Evolutionary conservation across 2,329 filamentous ascomycete genomes (phyloP).

Genomic region (Hypoxylon sp.): DNA sequence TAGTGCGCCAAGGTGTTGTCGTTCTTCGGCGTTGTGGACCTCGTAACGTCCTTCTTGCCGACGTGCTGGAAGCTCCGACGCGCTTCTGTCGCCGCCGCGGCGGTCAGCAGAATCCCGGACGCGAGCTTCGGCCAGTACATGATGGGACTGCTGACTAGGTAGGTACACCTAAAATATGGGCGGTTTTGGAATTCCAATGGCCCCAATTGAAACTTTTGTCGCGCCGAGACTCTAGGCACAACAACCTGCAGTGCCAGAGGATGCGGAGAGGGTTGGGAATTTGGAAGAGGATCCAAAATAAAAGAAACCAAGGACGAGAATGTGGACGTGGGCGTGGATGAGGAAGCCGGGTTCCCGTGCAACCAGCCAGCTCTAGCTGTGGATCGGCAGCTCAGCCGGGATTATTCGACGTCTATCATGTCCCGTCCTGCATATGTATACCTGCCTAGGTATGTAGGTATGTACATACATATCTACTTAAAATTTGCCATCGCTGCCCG

Average conservation of each 20-base stretch:
- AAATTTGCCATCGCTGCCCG: conserved; percentile 4
- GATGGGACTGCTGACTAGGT: neutral
- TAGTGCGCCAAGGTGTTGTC: conserved; percentile 44
- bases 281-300: conserved; percentile 24
- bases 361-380: conserved; percentile 8
- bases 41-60: conserved; percentile 49
- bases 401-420: neutral
- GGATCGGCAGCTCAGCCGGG: conserved; percentile 17
- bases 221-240: conserved; percentile 36
- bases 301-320: conserved; percentile 19
- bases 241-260: conserved; percentile 11
- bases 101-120: conserved; percentile 47
- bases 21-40: conserved; percentile 8
- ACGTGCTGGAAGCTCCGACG: conserved; percentile 54
- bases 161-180: conserved; percentile 1
- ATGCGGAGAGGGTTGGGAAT: conserved; percentile 4
- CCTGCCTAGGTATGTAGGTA: too few species aligned
- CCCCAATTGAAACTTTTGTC: conserved; percentile 15
- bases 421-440: neutral
- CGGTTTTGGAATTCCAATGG: conserved; percentile 3
- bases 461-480: conserved; percentile 6
- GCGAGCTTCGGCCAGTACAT: conserved; percentile 50
- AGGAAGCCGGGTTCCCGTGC: conserved; percentile 2
- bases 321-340: neutral
- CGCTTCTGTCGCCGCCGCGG: conserved; percentile 40